Evolutionary conservation across 805 yeast genomes (phyloP).

Genomic region (Ogataea trehalophila): DNA sequence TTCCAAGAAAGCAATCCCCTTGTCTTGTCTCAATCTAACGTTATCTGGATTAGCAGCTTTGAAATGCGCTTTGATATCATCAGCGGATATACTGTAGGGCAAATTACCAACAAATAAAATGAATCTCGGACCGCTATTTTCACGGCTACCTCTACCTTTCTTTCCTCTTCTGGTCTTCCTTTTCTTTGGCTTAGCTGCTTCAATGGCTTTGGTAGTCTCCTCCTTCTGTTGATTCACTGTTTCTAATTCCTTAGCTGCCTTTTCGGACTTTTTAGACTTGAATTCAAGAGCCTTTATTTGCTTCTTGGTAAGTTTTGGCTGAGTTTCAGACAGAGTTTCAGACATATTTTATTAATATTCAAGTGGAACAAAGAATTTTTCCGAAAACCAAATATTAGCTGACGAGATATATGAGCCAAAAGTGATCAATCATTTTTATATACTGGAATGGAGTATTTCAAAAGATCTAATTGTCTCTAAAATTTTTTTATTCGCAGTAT

Average conservation of each 20-base stretch:
- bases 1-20: constrained; percentile 91
- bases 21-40: constrained; percentile 73
- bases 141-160: constrained; percentile 51
- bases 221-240: constrained; percentile 18
- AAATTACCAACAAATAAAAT: constrained; percentile 87
- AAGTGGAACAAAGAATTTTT: no score
- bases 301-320: constrained; percentile 53
- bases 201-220: constrained; percentile 25
- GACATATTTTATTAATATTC: background rate
- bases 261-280: constrained; percentile 34
- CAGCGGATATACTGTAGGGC: constrained; percentile 64
- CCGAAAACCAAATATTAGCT: no score
- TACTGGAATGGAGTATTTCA: no score
- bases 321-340: constrained; percentile 6
- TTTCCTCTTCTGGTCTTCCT: constrained; percentile 76
- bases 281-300: constrained; percentile 61
- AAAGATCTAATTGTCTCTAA: no score
- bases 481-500: no score
- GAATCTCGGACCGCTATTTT: constrained; percentile 53
- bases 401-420: no score
- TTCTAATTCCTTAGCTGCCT: constrained; percentile 32
- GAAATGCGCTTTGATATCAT: constrained; percentile 67
- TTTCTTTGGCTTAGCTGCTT: constrained; percentile 41
- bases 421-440: no score
- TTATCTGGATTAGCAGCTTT: constrained; percentile 66